Evolutionary conservation across 805 yeast genomes (phyloP), one percentile per base, ranked within the genome.

Genomic region (Yamadazyma laniorum): DNA sequence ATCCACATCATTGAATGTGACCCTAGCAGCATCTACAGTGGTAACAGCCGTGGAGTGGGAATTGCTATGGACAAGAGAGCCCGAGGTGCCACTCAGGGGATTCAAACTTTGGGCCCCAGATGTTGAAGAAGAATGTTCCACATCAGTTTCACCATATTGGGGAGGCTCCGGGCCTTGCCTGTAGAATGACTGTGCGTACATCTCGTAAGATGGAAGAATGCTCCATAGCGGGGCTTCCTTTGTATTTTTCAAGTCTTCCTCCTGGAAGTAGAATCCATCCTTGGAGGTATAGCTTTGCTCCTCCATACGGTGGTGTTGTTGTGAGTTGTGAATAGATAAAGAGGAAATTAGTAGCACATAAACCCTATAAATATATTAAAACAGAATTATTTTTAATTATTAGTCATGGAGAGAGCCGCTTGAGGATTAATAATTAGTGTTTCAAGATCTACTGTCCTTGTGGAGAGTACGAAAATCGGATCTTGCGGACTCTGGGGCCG

Each of bases 141-240:
- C 9, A 6, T 21, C 23, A 21, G 23, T 9, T 18, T 17, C 32
- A 22, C 43, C 53, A 29, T 58, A 56, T 5, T 29, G 38, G 1
- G 61, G 61, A 9, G 57, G 59, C 13, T 47, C 56, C 11, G 29
- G 32, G n/a, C 37, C 32, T 16, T 43, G 48, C 11, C 42, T 42
- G 11, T 47, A 40, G 26, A 49, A 45, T 1, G 45, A 42, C 26
- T 48, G 34, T 9, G 41, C 33, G 31, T 35, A 63, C 67, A 66
- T 62, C 18, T 56, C 56, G 47, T 67, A 67, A 27, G 67, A 60
- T 6, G 73, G 73, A 15, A 67, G 43, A 11, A 67, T 67, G 14
- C 58, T 52, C 67, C 70, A 64, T 12, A 65, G 45, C 1, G 67
- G 68, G 13, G 48, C 51, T 12, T 36, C 39, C 13, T 29, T 34